phyloP scores from a whole-genome alignment of 179 eudicot genomes.

The Patellifolia procumbens region DNA sequence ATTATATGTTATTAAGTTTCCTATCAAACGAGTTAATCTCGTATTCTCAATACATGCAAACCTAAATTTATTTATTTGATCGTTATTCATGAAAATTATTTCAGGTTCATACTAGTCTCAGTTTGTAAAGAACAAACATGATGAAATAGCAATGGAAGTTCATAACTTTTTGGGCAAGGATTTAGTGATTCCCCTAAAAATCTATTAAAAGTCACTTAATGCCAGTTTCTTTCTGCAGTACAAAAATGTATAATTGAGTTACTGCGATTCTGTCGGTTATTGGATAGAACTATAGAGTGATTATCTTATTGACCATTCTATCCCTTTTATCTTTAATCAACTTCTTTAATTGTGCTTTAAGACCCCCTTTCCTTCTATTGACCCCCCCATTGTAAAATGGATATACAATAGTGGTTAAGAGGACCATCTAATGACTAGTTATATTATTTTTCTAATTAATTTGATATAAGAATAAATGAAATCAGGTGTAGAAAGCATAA shows the following conservation, averaged over 20 bases:
- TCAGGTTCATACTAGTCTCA: too few relatives aligned
- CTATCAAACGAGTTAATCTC: too few relatives aligned
- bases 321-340: not conserved
- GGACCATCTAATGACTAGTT: not conserved
- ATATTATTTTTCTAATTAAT: not conserved
- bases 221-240: not conserved
- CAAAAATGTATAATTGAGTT: slow-evolving; percentile 4
- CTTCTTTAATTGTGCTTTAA: not conserved
- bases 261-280: not conserved
- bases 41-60: too few relatives aligned
- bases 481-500: not conserved
- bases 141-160: not conserved
- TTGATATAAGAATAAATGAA: not conserved
- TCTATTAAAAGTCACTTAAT: not conserved
- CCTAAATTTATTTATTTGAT: too few relatives aligned
- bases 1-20: too few relatives aligned
- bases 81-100: too few relatives aligned
- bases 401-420: not conserved
- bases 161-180: not conserved
- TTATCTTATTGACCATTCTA: not conserved
- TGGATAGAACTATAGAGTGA: too few relatives aligned
- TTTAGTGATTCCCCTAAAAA: not conserved
- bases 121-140: too few relatives aligned
- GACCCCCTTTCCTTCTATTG: not conserved
- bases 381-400: not conserved